A percentile compares a stretch with the other conserved stretches of the same genome.
Evolutionary conservation across 139 green algal species (phyloP).

Genomic region (Raphidocelis subcapitata): DNA sequence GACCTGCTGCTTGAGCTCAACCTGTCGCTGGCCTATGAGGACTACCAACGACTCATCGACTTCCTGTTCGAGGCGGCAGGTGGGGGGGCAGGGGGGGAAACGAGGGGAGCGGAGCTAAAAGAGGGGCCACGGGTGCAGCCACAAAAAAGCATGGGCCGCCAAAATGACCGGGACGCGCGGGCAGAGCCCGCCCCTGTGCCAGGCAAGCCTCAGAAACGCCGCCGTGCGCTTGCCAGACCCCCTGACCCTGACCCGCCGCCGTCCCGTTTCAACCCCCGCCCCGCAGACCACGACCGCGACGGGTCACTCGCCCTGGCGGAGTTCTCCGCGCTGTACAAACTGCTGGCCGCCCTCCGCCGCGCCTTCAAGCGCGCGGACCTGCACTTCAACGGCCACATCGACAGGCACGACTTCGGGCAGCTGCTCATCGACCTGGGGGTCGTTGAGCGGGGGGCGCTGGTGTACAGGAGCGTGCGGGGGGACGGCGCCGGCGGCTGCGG

Average conservation of each 20-base stretch:
- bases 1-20: conserved; percentile 32
- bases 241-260: too few relatives aligned
- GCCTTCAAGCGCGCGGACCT: conserved; percentile 27
- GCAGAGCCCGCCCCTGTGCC: too few relatives aligned
- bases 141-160: too few relatives aligned
- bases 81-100: not conserved
- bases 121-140: too few relatives aligned
- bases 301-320: conserved; percentile 1
- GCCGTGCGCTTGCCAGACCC: not conserved
- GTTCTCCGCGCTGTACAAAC: conserved; percentile 22
- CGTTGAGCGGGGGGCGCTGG: too few relatives aligned
- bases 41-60: conserved; percentile 22
- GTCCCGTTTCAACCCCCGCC: too few relatives aligned
- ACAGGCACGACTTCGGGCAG: conserved; percentile 28
- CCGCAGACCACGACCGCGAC: conserved; percentile 20
- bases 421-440: conserved; percentile 12
- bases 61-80: conserved; percentile 8
- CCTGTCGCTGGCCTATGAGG: conserved; percentile 18
- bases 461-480: too few relatives aligned
- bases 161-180: too few relatives aligned
- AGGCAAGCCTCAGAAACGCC: too few relatives aligned
- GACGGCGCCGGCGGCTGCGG: too few relatives aligned
- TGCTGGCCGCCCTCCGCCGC: conserved; percentile 3
- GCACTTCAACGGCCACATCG: conserved; percentile 30
- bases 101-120: not conserved